Percentiles rank a stretch among this genome's conserved stretches.
Conservation (phyloP, 345 rosid genomes). For the Eucalyptus brandiana region DNA sequence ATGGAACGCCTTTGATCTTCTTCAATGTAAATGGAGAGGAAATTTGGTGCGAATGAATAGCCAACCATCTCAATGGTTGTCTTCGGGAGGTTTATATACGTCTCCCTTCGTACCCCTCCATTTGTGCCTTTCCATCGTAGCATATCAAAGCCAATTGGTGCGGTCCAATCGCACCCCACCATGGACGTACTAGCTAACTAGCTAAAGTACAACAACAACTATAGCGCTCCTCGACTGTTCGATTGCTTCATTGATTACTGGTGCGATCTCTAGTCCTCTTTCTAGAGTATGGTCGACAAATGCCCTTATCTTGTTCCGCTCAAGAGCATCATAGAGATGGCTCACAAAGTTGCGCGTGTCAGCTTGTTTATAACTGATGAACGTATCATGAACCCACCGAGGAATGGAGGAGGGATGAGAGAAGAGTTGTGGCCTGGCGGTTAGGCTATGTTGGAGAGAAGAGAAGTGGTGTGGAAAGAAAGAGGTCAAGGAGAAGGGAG, state of each 20-base stretch:
- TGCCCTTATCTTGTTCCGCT: neutral
- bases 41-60: too few relatives aligned
- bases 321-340: neutral
- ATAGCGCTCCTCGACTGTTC: neutral
- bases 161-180: too few relatives aligned
- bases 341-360: neutral
- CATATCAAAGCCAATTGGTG: too few relatives aligned
- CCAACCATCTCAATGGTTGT: too few relatives aligned
- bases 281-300: neutral
- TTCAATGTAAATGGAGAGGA: too few relatives aligned
- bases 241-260: neutral
- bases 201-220: too few relatives aligned
- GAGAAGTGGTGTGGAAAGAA: neutral
- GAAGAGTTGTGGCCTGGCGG: neutral
- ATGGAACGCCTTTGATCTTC: too few relatives aligned
- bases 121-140: too few relatives aligned
- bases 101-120: too few relatives aligned
- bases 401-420: neutral
- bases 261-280: neutral
- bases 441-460: neutral
- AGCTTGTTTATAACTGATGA: neutral
- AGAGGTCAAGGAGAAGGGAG: neutral
- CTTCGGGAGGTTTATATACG: too few relatives aligned
- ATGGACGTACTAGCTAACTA: too few relatives aligned
- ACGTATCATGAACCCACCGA: neutral